Conservation (phyloP, 768 basidiomycete genomes). For the Stropharia rugosoannulata region DNA sequence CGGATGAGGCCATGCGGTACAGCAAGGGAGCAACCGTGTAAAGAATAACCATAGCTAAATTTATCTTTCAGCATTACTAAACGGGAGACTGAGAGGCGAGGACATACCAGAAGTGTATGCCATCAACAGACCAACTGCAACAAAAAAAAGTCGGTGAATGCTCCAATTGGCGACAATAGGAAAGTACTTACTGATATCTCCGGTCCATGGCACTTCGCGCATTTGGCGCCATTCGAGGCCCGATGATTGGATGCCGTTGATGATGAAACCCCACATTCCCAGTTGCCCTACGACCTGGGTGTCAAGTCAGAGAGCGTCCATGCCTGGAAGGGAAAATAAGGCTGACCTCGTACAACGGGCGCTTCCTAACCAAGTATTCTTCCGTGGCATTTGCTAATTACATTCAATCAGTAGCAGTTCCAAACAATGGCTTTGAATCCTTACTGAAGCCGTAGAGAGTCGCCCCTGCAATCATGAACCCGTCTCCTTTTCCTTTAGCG, state of each 20-base stretch:
- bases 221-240: constrained; percentile 69
- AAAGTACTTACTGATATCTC: constrained; percentile 54
- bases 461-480: constrained; percentile 84
- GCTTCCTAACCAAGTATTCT: constrained; percentile 79
- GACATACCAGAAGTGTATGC: constrained; percentile 36
- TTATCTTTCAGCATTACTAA: constrained; percentile 1
- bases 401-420: neutral
- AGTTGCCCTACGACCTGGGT: constrained; percentile 76
- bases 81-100: neutral
- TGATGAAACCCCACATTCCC: constrained; percentile 81
- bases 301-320: neutral
- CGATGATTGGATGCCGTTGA: constrained; percentile 78
- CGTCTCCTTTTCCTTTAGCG: constrained; percentile 74
- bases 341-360: constrained; percentile 74
- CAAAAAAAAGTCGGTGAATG: constrained; percentile 1
- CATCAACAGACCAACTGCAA: constrained; percentile 43
- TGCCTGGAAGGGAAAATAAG: neutral
- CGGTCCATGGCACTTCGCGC: constrained; percentile 70
- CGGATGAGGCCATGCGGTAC: constrained; percentile 83
- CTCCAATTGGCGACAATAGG: neutral
- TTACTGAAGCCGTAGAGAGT: constrained; percentile 84
- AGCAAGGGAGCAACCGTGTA: constrained; percentile 86
- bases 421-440: constrained; percentile 23
- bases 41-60: constrained; percentile 76
- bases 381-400: constrained; percentile 80